Conservation (phyloP, 805 yeast species). For the Nakazawaea anatomiae region DNA sequence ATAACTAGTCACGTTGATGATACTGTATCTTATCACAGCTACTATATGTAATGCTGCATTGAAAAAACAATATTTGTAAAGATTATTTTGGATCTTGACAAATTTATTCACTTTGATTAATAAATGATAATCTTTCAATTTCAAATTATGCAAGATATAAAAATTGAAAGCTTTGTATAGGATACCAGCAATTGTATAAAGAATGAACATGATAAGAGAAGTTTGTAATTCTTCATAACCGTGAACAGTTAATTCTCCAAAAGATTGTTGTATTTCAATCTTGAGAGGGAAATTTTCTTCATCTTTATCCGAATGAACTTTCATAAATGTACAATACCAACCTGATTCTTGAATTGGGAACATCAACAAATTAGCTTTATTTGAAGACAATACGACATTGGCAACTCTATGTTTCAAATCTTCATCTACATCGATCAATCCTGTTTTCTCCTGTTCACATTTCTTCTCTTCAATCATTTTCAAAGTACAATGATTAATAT, state of each 20-base stretch:
- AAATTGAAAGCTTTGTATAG: conserved; percentile 1
- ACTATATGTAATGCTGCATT: conserved; percentile 1
- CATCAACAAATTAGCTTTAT: conserved; percentile 3
- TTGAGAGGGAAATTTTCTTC: conserved; percentile 3
- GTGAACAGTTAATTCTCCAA: conserved; percentile 9
- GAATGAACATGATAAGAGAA: conserved; percentile 1
- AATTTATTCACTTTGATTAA: conserved; percentile 4
- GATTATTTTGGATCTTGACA: conserved; percentile 1
- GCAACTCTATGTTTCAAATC: conserved; percentile 1
- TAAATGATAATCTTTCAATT: conserved; percentile 5
- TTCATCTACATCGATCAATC: conserved; percentile 3
- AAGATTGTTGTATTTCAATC: conserved; percentile 9
- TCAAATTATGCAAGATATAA: background rate
- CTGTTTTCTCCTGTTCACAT: conserved; percentile 6
- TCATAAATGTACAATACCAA: conserved; percentile 10
- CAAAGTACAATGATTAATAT: conserved; percentile 9
- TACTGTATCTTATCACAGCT: conserved; percentile 6
- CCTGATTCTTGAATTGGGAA: conserved; percentile 7
- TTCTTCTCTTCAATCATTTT: conserved; percentile 9
- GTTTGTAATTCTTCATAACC: conserved; percentile 10
- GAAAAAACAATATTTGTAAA: conserved; percentile 6
- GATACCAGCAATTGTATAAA: background rate
- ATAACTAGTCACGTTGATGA: conserved; percentile 16
- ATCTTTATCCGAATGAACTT: conserved; percentile 1
- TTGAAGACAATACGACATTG: conserved; percentile 1